Evolutionary conservation across 1,284 basidiomycete genomes (phyloP).

Genomic region (Moniliella sp.): DNA sequence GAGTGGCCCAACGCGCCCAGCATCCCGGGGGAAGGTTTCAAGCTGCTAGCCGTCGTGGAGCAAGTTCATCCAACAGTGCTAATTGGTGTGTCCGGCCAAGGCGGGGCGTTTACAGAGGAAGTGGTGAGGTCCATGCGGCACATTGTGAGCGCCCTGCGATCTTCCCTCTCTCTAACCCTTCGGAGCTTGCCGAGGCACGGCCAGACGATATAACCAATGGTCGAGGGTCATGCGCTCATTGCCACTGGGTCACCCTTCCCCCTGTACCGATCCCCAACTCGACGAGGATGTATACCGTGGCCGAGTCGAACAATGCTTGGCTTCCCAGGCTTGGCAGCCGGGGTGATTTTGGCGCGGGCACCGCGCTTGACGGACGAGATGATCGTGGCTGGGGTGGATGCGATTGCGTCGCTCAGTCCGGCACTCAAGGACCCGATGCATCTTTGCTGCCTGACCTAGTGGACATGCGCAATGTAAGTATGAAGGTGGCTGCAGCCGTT

Average conservation of each 20-base stretch:
- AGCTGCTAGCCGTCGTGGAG: conserved; percentile 57
- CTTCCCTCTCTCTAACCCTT: conserved; percentile 88
- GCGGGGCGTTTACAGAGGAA: conserved; percentile 55
- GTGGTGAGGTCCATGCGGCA: conserved; percentile 61
- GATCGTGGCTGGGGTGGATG: not conserved
- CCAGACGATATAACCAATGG: conserved; percentile 65
- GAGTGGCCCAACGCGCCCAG: conserved; percentile 19
- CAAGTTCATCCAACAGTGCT: conserved; percentile 75
- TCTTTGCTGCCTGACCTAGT: not conserved
- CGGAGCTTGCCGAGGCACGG: conserved; percentile 49
- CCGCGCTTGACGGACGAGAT: not conserved
- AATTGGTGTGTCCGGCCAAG: conserved; percentile 68
- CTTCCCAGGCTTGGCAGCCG: not conserved
- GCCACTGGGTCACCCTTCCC: conserved; percentile 72
- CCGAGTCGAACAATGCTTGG: not conserved
- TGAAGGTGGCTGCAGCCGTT: not conserved
- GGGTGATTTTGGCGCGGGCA: not conserved
- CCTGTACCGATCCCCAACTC: not conserved
- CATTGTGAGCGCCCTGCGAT: conserved; percentile 71
- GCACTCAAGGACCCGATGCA: not conserved
- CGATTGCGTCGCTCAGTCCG: not conserved
- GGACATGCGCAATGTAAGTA: not conserved
- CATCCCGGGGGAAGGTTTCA: not conserved
- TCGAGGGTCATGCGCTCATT: conserved; percentile 47
- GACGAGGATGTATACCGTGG: not conserved